Evolutionary conservation across 1,284 basidiomycete species (phyloP), one percentile per base, ranked within the genome.

Genomic region (Papiliotrema fonsecae): DNA sequence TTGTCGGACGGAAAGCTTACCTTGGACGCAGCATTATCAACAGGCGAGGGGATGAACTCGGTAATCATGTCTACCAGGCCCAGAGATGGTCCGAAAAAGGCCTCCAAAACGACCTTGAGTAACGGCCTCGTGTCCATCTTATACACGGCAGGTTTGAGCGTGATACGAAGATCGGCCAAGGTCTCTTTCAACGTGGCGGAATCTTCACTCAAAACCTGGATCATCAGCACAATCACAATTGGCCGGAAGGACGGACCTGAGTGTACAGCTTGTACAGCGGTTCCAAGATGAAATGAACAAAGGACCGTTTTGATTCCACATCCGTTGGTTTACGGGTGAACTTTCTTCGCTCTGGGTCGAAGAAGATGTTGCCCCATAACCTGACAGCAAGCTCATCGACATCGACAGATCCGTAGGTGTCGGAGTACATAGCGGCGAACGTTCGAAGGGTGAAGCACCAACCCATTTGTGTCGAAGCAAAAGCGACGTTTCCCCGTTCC

Each of bases 361-460:
- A 97, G 77, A 91, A 99, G 65, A 98, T 91, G 74, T 98, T 94
- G 24, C 96, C 96, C 96, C 96, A 99, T 11, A 99, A 81, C 34
- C 96, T 83, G 61, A 83, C 81, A 16, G 93, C 89, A 58, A 82
- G 79, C 42, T 76, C 76, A 37, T 78, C 74, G 10, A 78, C 65
- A 54, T 81, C 77, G 54, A 80, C 71, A 0, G 75, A 69, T 13
- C 76, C 75, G 43, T 49, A 96, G 9, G 88, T 87, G 63, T 97
- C 88, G 6, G 91, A 86, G 70, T 98, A 99, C 85, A 98, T 88
- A 74, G 88, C 82, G 10, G 96, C 92, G 70, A 98, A 98, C 13
- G 91, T 93, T 36, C 82, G 79, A 43, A 98, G 78, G 6, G 96
- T 97, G 71, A 98, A 98, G 70, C 89, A 94, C 88, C 92, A 99